phyloP scores from a whole-genome alignment of 352 stramenopile species.

The Pythium utonaiense region DNA sequence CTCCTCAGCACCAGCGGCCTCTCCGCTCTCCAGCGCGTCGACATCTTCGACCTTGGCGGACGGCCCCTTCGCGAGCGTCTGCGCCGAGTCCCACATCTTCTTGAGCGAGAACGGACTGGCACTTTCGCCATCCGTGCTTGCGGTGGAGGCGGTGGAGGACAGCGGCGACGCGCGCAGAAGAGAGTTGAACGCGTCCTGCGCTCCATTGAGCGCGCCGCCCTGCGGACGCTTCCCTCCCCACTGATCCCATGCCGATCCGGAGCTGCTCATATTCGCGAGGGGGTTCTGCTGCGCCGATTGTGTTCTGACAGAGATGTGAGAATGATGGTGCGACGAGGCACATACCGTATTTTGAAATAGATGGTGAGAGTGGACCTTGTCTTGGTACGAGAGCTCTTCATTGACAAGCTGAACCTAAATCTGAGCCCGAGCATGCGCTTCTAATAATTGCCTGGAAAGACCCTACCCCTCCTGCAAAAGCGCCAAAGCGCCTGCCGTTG shows the following conservation, averaged over 20 bases:
- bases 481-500: neutral
- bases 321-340: slow-evolving; percentile 5
- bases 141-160: slow-evolving; percentile 38
- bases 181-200: slow-evolving; percentile 50
- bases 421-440: neutral
- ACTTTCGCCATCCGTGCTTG: slow-evolving; percentile 24
- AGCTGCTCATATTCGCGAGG: neutral
- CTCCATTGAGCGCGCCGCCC: slow-evolving; percentile 24
- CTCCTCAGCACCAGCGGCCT: slow-evolving; percentile 22
- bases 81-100: slow-evolving; percentile 63
- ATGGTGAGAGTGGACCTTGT: neutral
- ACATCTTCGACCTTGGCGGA: slow-evolving; percentile 20
- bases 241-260: slow-evolving; percentile 51
- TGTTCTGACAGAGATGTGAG: neutral
- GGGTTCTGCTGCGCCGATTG: neutral
- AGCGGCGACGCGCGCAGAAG: slow-evolving; percentile 47
- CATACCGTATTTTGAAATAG: slow-evolving; percentile 3
- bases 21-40: slow-evolving; percentile 48
- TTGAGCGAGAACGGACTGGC: slow-evolving; percentile 36
- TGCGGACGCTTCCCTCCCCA: slow-evolving; percentile 64
- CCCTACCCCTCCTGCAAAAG: slow-evolving; percentile 5
- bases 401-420: neutral
- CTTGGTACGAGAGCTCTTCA: neutral
- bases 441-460: neutral
- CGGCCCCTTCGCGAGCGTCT: slow-evolving; percentile 40